These are phyloP conservation scores for Acorus calamus DNA, from an alignment of 106 monocot genomes.

Conservation along the genomic window DNA sequence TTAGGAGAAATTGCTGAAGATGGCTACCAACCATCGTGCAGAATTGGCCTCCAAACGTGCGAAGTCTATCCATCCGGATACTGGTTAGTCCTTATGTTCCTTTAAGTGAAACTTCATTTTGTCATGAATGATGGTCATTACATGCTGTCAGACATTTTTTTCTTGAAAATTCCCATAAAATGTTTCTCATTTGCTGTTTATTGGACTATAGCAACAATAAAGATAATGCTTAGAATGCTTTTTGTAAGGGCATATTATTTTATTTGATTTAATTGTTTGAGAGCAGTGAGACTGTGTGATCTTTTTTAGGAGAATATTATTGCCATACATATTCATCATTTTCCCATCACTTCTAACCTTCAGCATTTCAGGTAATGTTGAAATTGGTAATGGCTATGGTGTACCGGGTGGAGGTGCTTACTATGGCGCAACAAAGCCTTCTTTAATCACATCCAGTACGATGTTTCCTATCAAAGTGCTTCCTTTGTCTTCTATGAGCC, in stretches of 20 bases:
- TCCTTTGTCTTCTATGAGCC: background rate
- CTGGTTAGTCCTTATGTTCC: conserved; percentile 27
- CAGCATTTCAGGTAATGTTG: conserved; percentile 53
- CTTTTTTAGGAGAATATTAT: too few relatives aligned
- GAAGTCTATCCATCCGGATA: conserved; percentile 28
- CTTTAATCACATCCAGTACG: conserved; percentile 31
- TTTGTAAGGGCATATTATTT: too few relatives aligned
- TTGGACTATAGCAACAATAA: too few relatives aligned
- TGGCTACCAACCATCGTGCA: conserved; percentile 79
- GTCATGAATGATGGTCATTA: too few relatives aligned
- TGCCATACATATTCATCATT: too few relatives aligned
- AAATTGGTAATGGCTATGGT: conserved; percentile 99
- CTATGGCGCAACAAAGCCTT: conserved; percentile 21
- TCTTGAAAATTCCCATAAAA: too few relatives aligned
- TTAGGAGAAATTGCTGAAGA: conserved; percentile 80
- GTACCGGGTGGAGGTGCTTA: conserved; percentile 99
- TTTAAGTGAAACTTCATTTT: too few relatives aligned
- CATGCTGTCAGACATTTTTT: too few relatives aligned
- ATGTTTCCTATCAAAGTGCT: background rate
- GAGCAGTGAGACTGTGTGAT: too few relatives aligned
- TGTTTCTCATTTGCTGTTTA: too few relatives aligned
- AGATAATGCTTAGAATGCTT: too few relatives aligned
- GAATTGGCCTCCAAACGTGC: conserved; percentile 81
- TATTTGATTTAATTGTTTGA: too few relatives aligned
- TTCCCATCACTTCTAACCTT: background rate